These are phyloP conservation scores for Rutstroemia sydowiana DNA, from an alignment of 2,329 filamentous ascomycete genomes.

Conservation along the genomic window DNA sequence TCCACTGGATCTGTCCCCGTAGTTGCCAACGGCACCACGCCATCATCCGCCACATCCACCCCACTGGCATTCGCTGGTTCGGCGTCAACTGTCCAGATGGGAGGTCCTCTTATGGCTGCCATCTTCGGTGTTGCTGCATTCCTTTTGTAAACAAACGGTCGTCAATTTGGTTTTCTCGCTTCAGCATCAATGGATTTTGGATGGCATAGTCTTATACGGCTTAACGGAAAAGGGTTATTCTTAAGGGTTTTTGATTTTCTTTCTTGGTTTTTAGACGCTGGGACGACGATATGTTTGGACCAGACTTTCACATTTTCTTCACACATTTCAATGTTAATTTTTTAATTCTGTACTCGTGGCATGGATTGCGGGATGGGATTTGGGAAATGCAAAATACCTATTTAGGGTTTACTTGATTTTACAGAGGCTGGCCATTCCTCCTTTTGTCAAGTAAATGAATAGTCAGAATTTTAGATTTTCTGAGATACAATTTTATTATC, in stretches of 20 bases:
- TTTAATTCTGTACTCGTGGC: conserved; percentile 1
- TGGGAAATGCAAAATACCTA: background rate
- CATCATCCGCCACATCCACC: conserved; percentile 10
- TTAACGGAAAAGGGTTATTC: conserved; percentile 22
- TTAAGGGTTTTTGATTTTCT: conserved; percentile 6
- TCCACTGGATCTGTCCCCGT: conserved; percentile 3
- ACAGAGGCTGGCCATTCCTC: conserved; percentile 1
- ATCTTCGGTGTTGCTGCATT: conserved; percentile 20
- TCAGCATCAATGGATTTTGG: conserved; percentile 17
- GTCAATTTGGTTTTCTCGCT: conserved; percentile 14
- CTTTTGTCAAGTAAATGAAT: background rate
- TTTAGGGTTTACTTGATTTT: background rate
- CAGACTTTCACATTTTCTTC: conserved; percentile 1
- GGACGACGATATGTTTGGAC: conserved; percentile 4
- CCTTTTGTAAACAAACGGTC: conserved; percentile 28
- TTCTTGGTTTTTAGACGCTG: conserved; percentile 9
- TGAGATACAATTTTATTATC: background rate
- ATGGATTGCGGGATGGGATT: conserved; percentile 4
- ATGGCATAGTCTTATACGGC: conserved; percentile 21
- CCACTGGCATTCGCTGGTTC: conserved; percentile 11
- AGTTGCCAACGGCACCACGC: conserved; percentile 2
- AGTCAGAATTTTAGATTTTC: conserved; percentile 2
- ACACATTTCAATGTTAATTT: background rate
- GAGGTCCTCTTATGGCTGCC: conserved; percentile 16
- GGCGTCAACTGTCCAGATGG: conserved; percentile 7